Conservation (phyloP, 139 green algal species). For the Coccomyxa sp. region DNA sequence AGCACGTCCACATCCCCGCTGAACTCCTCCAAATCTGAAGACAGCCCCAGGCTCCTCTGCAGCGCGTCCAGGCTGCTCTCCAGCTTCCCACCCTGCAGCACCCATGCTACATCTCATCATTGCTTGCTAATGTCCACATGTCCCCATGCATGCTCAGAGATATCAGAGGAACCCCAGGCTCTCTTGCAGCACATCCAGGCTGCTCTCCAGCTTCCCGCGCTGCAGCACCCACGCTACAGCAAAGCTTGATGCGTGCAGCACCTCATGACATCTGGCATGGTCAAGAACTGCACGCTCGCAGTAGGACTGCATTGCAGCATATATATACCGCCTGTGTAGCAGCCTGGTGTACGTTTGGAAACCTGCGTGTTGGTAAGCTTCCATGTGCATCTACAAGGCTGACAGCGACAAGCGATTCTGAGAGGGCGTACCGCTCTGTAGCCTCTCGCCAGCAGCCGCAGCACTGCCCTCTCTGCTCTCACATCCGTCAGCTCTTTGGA, state of each 20-base stretch:
- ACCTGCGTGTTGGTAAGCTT: not conserved
- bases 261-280: not conserved
- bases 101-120: too few relatives aligned
- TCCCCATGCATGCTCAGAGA: not conserved
- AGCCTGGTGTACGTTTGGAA: not conserved
- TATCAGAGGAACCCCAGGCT: not conserved
- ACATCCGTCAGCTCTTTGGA: conserved; percentile 23
- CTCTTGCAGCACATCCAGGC: conserved; percentile 14
- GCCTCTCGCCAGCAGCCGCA: conserved; percentile 1
- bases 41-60: conserved; percentile 25
- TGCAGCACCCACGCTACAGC: not conserved
- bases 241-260: not conserved
- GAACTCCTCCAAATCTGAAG: conserved; percentile 23
- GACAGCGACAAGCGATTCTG: too few relatives aligned
- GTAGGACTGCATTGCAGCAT: not conserved
- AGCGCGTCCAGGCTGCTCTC: conserved; percentile 17
- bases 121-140: too few relatives aligned
- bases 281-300: not conserved
- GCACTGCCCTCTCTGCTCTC: conserved; percentile 31
- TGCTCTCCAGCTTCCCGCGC: conserved; percentile 11
- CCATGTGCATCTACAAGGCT: too few relatives aligned
- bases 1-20: conserved; percentile 28
- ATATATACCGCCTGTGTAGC: not conserved
- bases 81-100: conserved; percentile 12
- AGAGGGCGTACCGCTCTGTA: not conserved